Conservation (phyloP, 495 filamentous ascomycete species). For the Achaetomiella virescens region DNA sequence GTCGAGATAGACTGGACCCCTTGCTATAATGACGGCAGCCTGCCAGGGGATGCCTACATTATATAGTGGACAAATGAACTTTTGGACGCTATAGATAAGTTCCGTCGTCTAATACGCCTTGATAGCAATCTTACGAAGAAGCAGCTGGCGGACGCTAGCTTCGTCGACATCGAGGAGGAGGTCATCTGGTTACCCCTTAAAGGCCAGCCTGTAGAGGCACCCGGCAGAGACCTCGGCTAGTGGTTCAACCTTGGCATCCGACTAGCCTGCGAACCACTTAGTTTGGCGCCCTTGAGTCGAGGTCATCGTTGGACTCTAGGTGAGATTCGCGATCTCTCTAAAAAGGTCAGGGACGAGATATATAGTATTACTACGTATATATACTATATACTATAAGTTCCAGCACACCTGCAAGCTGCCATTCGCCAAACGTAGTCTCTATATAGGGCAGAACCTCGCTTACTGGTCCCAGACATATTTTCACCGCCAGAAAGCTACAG, state of each 20-base stretch:
- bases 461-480: constrained; percentile 23
- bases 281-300: constrained; percentile 67
- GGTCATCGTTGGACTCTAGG: constrained; percentile 54
- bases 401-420: no score
- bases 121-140: constrained; percentile 57
- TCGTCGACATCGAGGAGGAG: constrained; percentile 72
- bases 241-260: constrained; percentile 80
- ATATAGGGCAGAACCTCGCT: neutral
- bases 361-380: constrained; percentile 60
- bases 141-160: constrained; percentile 65
- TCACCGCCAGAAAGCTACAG: constrained; percentile 21
- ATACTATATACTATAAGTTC: constrained; percentile 62
- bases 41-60: constrained; percentile 45
- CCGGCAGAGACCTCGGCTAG: constrained; percentile 63
- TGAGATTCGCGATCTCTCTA: constrained; percentile 55
- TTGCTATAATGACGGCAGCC: constrained; percentile 60
- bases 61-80: constrained; percentile 66
- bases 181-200: constrained; percentile 69
- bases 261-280: constrained; percentile 67
- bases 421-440: neutral
- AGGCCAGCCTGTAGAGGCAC: constrained; percentile 66
- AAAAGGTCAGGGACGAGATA: constrained; percentile 61
- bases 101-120: constrained; percentile 57
- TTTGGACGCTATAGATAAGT: constrained; percentile 58
- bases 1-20: constrained; percentile 82